A percentile compares a stretch with the other conserved stretches of the same genome.
phyloP scores from a whole-genome alignment of 805 yeast genomes.

The Metschnikowia matae region DNA sequence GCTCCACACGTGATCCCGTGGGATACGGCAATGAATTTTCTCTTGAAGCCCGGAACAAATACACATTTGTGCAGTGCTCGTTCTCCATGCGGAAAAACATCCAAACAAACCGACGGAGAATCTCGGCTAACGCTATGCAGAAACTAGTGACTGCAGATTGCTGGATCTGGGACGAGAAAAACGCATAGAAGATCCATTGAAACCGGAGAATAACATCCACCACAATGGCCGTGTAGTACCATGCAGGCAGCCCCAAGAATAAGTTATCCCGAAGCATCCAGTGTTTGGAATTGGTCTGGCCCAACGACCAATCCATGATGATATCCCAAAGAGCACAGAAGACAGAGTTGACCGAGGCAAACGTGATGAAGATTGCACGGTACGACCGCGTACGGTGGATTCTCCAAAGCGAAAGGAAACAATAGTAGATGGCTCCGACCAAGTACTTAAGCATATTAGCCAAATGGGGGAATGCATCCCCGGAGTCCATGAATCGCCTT shows the following conservation, averaged over 20 bases:
- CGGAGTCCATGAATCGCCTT: slow-evolving; percentile 88
- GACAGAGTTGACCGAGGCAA: slow-evolving; percentile 71
- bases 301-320: slow-evolving; percentile 92
- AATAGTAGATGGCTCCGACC: slow-evolving; percentile 62
- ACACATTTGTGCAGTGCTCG: slow-evolving; percentile 90
- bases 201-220: slow-evolving; percentile 72
- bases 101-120: slow-evolving; percentile 84
- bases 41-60: slow-evolving; percentile 78
- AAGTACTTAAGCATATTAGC: slow-evolving; percentile 82
- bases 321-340: slow-evolving; percentile 82
- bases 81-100: slow-evolving; percentile 89
- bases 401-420: slow-evolving; percentile 73
- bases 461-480: slow-evolving; percentile 94
- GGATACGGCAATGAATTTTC: slow-evolving; percentile 84
- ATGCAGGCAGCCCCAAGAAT: slow-evolving; percentile 50
- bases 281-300: slow-evolving; percentile 60
- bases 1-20: slow-evolving; percentile 30
- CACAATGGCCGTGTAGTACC: slow-evolving; percentile 73
- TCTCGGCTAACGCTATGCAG: slow-evolving; percentile 75
- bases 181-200: slow-evolving; percentile 89
- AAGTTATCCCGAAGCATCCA: slow-evolving; percentile 66
- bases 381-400: slow-evolving; percentile 43
- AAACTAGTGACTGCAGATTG: slow-evolving; percentile 88
- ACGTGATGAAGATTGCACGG: slow-evolving; percentile 60
- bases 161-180: slow-evolving; percentile 70